These are phyloP conservation scores for Podospora didyma DNA, from an alignment of 495 filamentous ascomycete genomes.

Conservation along the genomic window DNA sequence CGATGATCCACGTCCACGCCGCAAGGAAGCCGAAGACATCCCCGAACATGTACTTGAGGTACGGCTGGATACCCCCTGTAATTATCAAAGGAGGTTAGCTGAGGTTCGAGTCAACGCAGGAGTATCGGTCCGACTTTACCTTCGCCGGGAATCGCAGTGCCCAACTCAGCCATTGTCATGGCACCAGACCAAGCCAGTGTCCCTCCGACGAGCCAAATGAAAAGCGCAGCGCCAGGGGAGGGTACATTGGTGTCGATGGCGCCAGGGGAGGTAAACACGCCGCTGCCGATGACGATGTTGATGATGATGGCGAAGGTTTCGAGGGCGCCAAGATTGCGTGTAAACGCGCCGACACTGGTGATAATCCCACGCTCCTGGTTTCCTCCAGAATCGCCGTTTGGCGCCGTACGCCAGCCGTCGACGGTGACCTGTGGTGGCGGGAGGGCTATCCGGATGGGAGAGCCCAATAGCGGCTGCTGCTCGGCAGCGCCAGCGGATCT, in stretches of 20 bases:
- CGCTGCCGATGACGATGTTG: slow-evolving; percentile 53
- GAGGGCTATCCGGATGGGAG: not conserved
- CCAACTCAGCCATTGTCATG: slow-evolving; percentile 50
- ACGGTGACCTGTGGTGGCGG: too few species aligned
- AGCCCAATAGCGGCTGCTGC: not conserved
- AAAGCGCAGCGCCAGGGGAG: slow-evolving; percentile 47
- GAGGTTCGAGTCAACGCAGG: not conserved
- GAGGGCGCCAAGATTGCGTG: slow-evolving; percentile 42
- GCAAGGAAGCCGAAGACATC: slow-evolving; percentile 51
- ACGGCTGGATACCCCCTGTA: slow-evolving; percentile 47
- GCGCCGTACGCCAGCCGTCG: too few species aligned
- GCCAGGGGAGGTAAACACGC: slow-evolving; percentile 54
- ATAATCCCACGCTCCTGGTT: not conserved
- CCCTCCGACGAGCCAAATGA: slow-evolving; percentile 51
- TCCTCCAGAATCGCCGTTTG: not conserved
- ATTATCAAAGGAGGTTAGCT: slow-evolving; percentile 13
- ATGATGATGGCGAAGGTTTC: slow-evolving; percentile 54
- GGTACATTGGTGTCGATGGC: slow-evolving; percentile 54
- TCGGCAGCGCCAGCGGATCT: not conserved
- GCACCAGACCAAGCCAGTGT: slow-evolving; percentile 56
- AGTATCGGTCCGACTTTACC: slow-evolving; percentile 3
- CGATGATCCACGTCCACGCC: slow-evolving; percentile 57
- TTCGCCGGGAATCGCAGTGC: slow-evolving; percentile 46
- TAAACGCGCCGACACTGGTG: slow-evolving; percentile 34
- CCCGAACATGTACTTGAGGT: slow-evolving; percentile 52